Percentiles rank a stretch among this genome's conserved stretches.
phyloP scores from a whole-genome alignment of 805 yeast genomes.

The Monosporozyma yasuniensis region DNA sequence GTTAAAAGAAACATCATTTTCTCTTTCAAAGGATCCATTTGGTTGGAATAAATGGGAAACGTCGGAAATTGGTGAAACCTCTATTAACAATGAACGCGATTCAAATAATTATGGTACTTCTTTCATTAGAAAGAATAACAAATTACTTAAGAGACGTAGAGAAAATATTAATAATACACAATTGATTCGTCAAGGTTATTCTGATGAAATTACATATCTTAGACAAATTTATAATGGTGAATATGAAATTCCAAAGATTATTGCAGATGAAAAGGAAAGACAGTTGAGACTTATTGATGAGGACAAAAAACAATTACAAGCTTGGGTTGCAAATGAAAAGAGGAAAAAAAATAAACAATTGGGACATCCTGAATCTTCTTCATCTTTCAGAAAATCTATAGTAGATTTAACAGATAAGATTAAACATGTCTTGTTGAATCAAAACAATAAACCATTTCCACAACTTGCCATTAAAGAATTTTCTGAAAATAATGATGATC shows the following conservation, averaged over 20 bases:
- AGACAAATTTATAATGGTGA: slow-evolving; percentile 31
- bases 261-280: slow-evolving; percentile 19
- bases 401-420: slow-evolving; percentile 23
- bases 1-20: neutral
- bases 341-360: slow-evolving; percentile 1
- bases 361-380: neutral
- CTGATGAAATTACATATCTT: slow-evolving; percentile 26
- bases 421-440: slow-evolving; percentile 15
- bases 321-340: neutral
- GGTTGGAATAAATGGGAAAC: slow-evolving; percentile 23
- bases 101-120: slow-evolving; percentile 30
- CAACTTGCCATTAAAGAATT: neutral
- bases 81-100: neutral
- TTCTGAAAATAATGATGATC: slow-evolving; percentile 14
- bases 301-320: slow-evolving; percentile 9
- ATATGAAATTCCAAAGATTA: slow-evolving; percentile 28
- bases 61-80: slow-evolving; percentile 21
- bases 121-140: slow-evolving; percentile 20
- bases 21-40: slow-evolving; percentile 23
- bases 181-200: slow-evolving; percentile 11
- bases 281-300: slow-evolving; percentile 18
- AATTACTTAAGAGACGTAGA: neutral
- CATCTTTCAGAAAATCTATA: slow-evolving; percentile 14
- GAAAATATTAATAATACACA: slow-evolving; percentile 6
- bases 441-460: neutral